Conservation (phyloP, 225 moss, liverwort and hornwort genomes). For the Pseudisothecium myosuroides region DNA sequence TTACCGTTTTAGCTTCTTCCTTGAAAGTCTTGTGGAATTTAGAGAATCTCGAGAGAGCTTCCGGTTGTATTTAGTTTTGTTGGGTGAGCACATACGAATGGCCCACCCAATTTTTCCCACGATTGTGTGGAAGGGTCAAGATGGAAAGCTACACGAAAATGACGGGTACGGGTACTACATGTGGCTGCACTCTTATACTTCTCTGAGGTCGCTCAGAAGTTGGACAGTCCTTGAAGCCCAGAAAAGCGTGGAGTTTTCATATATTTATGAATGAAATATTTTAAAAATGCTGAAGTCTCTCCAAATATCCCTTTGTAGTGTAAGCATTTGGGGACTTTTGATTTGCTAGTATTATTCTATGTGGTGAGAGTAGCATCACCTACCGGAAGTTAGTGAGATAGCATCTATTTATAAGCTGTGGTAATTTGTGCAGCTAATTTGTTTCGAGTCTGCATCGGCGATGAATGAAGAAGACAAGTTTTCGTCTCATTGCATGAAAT, state of each 20-base stretch:
- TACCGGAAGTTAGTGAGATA: background rate
- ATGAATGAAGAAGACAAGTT: background rate
- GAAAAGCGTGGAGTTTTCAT: background rate
- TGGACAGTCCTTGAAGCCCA: background rate
- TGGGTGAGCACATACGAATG: background rate
- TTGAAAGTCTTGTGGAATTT: background rate
- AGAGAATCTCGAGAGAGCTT: background rate
- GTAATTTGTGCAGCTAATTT: background rate
- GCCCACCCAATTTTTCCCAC: background rate
- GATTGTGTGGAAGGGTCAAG: background rate
- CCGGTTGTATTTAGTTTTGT: background rate
- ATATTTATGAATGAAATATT: background rate
- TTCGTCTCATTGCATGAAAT: background rate
- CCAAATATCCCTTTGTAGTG: background rate
- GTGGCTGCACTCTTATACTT: background rate
- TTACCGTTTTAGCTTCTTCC: background rate
- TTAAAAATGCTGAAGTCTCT: background rate
- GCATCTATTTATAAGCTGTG: background rate
- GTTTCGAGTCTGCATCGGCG: background rate
- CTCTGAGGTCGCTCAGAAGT: background rate
- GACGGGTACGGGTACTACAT: background rate
- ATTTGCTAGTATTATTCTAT: background rate
- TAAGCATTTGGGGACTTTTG: background rate
- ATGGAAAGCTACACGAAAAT: background rate
- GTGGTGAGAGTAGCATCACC: background rate